Evolutionary conservation across 495 filamentous ascomycete genomes (phyloP).

Genomic region (Stereocaulon alpinum): DNA sequence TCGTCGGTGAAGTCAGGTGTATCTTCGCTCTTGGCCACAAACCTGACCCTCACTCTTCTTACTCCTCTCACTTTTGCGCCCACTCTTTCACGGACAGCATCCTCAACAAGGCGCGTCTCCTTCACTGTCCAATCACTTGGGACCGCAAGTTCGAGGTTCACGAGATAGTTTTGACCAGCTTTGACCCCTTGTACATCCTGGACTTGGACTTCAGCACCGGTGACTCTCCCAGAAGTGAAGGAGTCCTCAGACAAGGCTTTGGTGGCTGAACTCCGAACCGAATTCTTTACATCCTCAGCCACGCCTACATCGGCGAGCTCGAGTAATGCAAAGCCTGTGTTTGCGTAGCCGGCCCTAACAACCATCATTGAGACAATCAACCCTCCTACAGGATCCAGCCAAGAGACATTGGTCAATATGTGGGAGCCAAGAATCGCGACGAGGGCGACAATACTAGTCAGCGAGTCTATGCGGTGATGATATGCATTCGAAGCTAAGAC

Average conservation of each 20-base stretch:
- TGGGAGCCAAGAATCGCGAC: constrained; percentile 83
- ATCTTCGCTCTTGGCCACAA: constrained; percentile 53
- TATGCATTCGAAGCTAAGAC: constrained; percentile 95
- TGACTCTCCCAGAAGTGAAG: constrained; percentile 19
- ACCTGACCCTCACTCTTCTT: constrained; percentile 68
- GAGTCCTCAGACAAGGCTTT: constrained; percentile 41
- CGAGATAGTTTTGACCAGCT: constrained; percentile 85
- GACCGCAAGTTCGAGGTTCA: constrained; percentile 76
- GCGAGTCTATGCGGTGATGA: constrained; percentile 90
- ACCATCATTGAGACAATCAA: constrained; percentile 87
- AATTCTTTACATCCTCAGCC: constrained; percentile 66
- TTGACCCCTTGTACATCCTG: constrained; percentile 79
- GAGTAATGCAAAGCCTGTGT: constrained; percentile 68
- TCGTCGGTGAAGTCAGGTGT: constrained; percentile 55
- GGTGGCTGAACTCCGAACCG: constrained; percentile 51
- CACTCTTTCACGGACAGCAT: constrained; percentile 54
- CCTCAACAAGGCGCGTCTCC: constrained; percentile 58
- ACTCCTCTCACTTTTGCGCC: constrained; percentile 71
- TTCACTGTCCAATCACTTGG: constrained; percentile 62
- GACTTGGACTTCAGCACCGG: constrained; percentile 46
- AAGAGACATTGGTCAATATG: constrained; percentile 67
- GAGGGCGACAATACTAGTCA: constrained; percentile 88
- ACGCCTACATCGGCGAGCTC: constrained; percentile 86
- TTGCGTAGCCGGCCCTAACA: constrained; percentile 77
- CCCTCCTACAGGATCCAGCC: constrained; percentile 93